Evolutionary conservation across 208 protist genomes (phyloP).

Genomic region (Herpetomonas samuelpessoai): DNA sequence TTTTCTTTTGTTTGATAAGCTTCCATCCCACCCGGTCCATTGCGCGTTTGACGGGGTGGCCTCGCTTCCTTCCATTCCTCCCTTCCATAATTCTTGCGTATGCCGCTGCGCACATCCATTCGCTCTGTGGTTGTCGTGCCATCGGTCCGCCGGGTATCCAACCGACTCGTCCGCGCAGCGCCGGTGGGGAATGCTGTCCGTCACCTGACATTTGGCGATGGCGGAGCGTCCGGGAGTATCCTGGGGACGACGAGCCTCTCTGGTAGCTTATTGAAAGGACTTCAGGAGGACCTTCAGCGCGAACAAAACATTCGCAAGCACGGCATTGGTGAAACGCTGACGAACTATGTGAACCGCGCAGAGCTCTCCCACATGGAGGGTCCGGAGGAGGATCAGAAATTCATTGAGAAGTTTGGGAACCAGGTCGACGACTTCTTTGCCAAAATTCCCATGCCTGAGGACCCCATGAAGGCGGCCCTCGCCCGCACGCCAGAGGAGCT

Average conservation of each 20-base stretch:
- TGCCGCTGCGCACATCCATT: no score
- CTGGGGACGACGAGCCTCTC: constrained; percentile 48
- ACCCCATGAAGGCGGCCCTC: constrained; percentile 81
- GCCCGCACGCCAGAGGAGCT: constrained; percentile 71
- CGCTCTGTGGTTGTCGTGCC: no score
- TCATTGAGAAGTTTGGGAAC: constrained; percentile 34
- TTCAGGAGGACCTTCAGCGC: constrained; percentile 61
- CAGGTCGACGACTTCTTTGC: constrained; percentile 74
- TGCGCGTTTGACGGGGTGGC: no score
- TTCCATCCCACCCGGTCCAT: no score
- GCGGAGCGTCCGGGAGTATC: constrained; percentile 18
- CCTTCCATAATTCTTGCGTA: no score
- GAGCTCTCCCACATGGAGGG: constrained; percentile 86
- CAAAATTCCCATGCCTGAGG: constrained; percentile 58
- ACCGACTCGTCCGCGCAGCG: no score
- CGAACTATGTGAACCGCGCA: constrained; percentile 40
- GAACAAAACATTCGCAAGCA: constrained; percentile 42
- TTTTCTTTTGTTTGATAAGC: no score
- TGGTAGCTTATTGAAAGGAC: constrained; percentile 31
- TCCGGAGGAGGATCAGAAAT: constrained; percentile 66
- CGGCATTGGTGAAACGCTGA: constrained; percentile 50
- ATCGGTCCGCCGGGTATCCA: no score
- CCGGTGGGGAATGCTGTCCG: no score
- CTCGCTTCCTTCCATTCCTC: no score
- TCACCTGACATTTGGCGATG: not conserved